phyloP scores from a whole-genome alignment of 2,329 filamentous ascomycete genomes.

The Plectosphaerella plurivora region DNA sequence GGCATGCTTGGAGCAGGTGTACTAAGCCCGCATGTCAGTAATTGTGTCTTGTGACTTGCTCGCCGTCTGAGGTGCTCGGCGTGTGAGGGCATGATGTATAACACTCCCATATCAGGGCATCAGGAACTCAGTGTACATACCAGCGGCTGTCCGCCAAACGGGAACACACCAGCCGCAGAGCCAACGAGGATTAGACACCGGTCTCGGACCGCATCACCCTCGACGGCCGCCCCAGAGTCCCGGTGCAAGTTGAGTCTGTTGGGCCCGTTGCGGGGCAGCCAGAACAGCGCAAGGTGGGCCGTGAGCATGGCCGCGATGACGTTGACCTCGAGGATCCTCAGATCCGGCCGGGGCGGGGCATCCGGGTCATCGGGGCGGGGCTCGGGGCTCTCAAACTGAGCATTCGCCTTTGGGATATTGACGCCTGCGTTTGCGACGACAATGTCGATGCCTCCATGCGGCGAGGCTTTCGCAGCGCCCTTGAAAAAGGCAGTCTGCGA shows the following conservation, averaged over 20 bases:
- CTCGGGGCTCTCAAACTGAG: slow-evolving; percentile 41
- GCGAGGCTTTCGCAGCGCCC: slow-evolving; percentile 47
- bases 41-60: no score
- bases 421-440: slow-evolving; percentile 67
- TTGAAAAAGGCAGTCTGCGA: slow-evolving; percentile 62
- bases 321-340: slow-evolving; percentile 57
- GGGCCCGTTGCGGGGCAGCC: slow-evolving; percentile 40
- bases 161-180: slow-evolving; percentile 52
- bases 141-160: slow-evolving; percentile 35
- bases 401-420: slow-evolving; percentile 23
- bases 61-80: no score
- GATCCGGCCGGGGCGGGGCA: slow-evolving; percentile 37
- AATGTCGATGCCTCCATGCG: slow-evolving; percentile 52
- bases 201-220: slow-evolving; percentile 31
- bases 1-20: slow-evolving; percentile 61
- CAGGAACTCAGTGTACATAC: no score
- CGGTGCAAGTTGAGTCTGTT: not conserved
- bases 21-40: slow-evolving; percentile 26
- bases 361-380: slow-evolving; percentile 34
- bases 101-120: no score
- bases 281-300: slow-evolving; percentile 58
- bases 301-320: slow-evolving; percentile 62
- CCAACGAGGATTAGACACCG: slow-evolving; percentile 59
- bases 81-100: no score
- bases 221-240: not conserved